phyloP scores from a whole-genome alignment of 108 stramenopile genomes.

The Fistulifera pelliculosa region DNA sequence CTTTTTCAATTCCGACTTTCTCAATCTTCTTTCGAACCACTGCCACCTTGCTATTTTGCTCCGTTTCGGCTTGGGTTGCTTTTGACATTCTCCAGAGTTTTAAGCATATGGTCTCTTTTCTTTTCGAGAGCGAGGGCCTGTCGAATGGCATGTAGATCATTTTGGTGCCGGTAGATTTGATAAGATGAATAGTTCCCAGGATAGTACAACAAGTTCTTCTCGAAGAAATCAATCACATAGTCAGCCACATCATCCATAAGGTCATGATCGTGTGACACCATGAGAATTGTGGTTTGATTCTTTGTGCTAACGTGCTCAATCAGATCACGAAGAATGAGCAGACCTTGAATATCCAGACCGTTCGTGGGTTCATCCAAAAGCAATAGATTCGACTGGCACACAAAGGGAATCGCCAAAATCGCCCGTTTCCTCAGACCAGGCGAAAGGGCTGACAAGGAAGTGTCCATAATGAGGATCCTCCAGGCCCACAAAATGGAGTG shows the following conservation, averaged over 20 bases:
- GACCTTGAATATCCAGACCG: slow-evolving; percentile 75
- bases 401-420: slow-evolving; percentile 37
- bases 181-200: slow-evolving; percentile 85
- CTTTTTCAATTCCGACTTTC: slow-evolving; percentile 48
- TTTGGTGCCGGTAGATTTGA: slow-evolving; percentile 45
- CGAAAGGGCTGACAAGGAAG: slow-evolving; percentile 24
- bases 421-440: slow-evolving; percentile 60
- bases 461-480: slow-evolving; percentile 3
- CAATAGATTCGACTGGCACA: slow-evolving; percentile 33
- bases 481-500: slow-evolving; percentile 47
- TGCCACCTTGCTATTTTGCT: slow-evolving; percentile 42
- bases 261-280: slow-evolving; percentile 92
- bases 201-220: slow-evolving; percentile 77
- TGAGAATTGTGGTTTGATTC: slow-evolving; percentile 54
- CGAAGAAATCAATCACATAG: slow-evolving; percentile 76
- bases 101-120: slow-evolving; percentile 38
- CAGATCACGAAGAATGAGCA: slow-evolving; percentile 64
- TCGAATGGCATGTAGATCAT: slow-evolving; percentile 32
- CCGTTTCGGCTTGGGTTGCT: slow-evolving; percentile 35
- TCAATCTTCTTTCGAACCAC: slow-evolving; percentile 61
- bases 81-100: slow-evolving; percentile 66
- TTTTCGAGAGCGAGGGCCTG: slow-evolving; percentile 50
- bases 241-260: slow-evolving; percentile 88
- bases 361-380: slow-evolving; percentile 78
- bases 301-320: slow-evolving; percentile 29